Base-by-base conservation (phyloP, 2,329 filamentous ascomycete species). In the Scedosporium boydii region DNA sequence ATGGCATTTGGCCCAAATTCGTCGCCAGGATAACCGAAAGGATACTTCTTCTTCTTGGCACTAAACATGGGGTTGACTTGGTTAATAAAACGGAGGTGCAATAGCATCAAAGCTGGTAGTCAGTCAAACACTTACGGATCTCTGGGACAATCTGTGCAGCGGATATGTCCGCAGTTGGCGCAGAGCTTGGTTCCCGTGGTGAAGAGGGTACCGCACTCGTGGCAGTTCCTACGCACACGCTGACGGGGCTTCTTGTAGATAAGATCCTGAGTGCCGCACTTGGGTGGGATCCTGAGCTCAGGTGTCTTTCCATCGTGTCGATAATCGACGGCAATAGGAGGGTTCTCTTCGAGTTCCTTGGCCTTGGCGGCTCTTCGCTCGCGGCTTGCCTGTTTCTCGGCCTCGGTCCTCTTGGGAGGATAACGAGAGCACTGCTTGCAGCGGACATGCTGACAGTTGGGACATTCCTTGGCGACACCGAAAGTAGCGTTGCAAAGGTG, bases 341-440 rank as follows among this genome's bases (percentile, higher is more conserved):
- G 77, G 68, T 85, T 83, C 64, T 84, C 82, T 66, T 83, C 80
- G 65, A 82, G 79, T 66, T 82, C 82, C 70, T 86, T 81, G 64
- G 79, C 67, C 23, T 80, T 71, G 26, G 76, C 77, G 18, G 80
- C 79, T 66, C 79, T 78, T 68, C 73, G 77, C 70, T 80, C 78
- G 60, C 82, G 79, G 70, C 78, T 80, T 67, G 79, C 80, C 64
- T 80, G 74, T 67, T 78, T 77, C 69, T 84, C 79, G 65, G 78
- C 78, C 67, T 85, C 81, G 68, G 77, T 81, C 67, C 83, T 85
- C 76, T 87, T 86, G 61, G 83, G 78, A 41, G 92, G 92, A 69
- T 88, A 85, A 62, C 90, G 86, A 29, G 86, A 84, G 73, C 93
- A 97, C 70, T 89, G 86, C 70, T 85, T 88, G 82, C 93, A 97